Evolutionary conservation across 1,284 basidiomycete genomes (phyloP).

Genomic region (Cutaneotrichosporon mucoides): DNA sequence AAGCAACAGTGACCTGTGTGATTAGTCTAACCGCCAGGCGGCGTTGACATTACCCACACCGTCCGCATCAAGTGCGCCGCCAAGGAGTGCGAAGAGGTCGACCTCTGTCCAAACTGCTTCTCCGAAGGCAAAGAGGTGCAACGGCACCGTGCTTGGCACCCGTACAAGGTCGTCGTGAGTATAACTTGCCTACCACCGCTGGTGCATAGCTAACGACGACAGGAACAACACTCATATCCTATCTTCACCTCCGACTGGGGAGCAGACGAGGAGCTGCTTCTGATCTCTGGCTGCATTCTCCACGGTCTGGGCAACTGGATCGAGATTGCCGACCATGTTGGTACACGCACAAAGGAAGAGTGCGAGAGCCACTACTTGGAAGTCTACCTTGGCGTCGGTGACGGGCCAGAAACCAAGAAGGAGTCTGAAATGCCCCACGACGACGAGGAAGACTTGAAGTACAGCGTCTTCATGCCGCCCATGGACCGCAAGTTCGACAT

Average conservation of each 20-base stretch:
- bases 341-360: slow-evolving; percentile 91
- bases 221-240: slow-evolving; percentile 95
- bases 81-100: slow-evolving; percentile 72
- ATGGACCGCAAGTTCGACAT: slow-evolving; percentile 69
- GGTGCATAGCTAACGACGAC: slow-evolving; percentile 5
- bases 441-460: slow-evolving; percentile 13
- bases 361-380: slow-evolving; percentile 84
- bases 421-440: slow-evolving; percentile 10
- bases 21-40: slow-evolving; percentile 4
- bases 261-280: slow-evolving; percentile 92
- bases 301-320: slow-evolving; percentile 97
- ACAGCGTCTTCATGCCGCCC: slow-evolving; percentile 55
- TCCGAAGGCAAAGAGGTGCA: slow-evolving; percentile 85
- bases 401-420: slow-evolving; percentile 18
- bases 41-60: slow-evolving; percentile 63
- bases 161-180: slow-evolving; percentile 86
- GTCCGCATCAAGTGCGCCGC: slow-evolving; percentile 88
- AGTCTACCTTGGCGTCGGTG: slow-evolving; percentile 62
- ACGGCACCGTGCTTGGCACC: slow-evolving; percentile 80
- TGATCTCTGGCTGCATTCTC: slow-evolving; percentile 82
- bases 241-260: slow-evolving; percentile 97
- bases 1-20: neutral
- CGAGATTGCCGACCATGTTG: slow-evolving; percentile 92
- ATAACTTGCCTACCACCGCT: too few species aligned
- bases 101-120: slow-evolving; percentile 86